Base-by-base conservation (phyloP, 2,329 filamentous ascomycete species). In the Fusarium sp. region DNA sequence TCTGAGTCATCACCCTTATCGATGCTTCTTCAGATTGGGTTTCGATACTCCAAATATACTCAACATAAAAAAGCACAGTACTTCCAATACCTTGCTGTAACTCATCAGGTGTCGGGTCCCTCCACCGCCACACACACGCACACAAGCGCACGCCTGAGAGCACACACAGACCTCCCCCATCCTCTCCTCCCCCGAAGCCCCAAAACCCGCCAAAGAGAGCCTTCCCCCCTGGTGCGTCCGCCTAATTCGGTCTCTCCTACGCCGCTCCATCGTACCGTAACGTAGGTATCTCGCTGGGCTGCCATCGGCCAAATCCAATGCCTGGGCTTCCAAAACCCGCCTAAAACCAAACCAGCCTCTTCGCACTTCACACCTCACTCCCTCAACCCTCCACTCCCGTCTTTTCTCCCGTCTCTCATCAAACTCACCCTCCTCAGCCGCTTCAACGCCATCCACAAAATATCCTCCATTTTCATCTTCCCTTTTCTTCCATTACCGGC, bases 331-430 rank as follows among this genome's bases (percentile, higher is more conserved):
- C 55, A 62, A 68, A 70, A 69, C 66, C 66, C 66, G 66, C 66
- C 66, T 70, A 69, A 69, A 68, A 67, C 66, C 62, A 70, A 63
- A 67, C 66, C 66, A 69, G 66, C 66, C 66, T 67, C 66, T 69
- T 70, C 57, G 56, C 27, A 30, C 27, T 13, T 30, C 27, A 30
- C 27, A 30, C 59, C 67, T 53, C 17, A 57, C 17, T 54, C 33
- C 37, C 50, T 57, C 32, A 57, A 49, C 53, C 52, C 61, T 64
- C 60, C 49, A 54, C 51, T 54, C 51, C 51, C 53, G 61, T 64
- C 67, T 68, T 56, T 61, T 63, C 63, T 65, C 58, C 63, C 58
- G 58, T 70, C 67, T 53, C 67, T 54, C 67, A 67, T 56, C 58
- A 25, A 54, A 64, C 49, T 60, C 49, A 54, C 58, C 48, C 48